A percentile compares a stretch with the other conserved stretches of the same genome.
phyloP scores from a whole-genome alignment of 2,329 filamentous ascomycete genomes.

The Aspergillus viridinutans region DNA sequence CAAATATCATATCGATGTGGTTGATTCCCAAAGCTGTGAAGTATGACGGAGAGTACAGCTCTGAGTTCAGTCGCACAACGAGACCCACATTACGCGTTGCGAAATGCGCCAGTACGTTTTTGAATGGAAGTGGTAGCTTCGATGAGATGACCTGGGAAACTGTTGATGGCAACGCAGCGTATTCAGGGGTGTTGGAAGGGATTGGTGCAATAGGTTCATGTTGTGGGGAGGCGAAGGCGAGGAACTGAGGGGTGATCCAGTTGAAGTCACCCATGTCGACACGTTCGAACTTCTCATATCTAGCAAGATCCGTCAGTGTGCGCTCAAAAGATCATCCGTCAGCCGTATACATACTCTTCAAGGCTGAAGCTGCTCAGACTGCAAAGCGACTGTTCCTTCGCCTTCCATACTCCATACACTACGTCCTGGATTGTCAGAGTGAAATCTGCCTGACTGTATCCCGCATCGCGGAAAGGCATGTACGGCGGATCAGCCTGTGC shows the following conservation, averaged over 20 bases:
- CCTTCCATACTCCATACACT: constrained; percentile 97
- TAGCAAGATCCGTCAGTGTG: constrained; percentile 27
- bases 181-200: constrained; percentile 67
- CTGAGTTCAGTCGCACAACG: constrained; percentile 91
- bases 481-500: constrained; percentile 93
- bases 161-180: constrained; percentile 68
- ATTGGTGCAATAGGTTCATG: constrained; percentile 71
- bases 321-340: not conserved
- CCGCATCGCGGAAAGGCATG: constrained; percentile 98
- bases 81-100: constrained; percentile 81
- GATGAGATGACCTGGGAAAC: constrained; percentile 68
- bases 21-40: constrained; percentile 93
- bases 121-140: constrained; percentile 78
- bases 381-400: constrained; percentile 91
- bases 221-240: constrained; percentile 94
- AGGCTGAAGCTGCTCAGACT: constrained; percentile 91
- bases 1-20: constrained; percentile 99
- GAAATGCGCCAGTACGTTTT: constrained; percentile 92
- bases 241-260: constrained; percentile 93
- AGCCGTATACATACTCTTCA: constrained; percentile 61
- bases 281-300: constrained; percentile 88
- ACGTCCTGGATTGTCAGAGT: constrained; percentile 94
- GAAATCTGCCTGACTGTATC: constrained; percentile 97
- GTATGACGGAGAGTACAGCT: constrained; percentile 93
- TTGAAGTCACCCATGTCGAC: constrained; percentile 99